phyloP scores from a whole-genome alignment of 2,329 filamentous ascomycete species.

The Fusarium sp. region DNA sequence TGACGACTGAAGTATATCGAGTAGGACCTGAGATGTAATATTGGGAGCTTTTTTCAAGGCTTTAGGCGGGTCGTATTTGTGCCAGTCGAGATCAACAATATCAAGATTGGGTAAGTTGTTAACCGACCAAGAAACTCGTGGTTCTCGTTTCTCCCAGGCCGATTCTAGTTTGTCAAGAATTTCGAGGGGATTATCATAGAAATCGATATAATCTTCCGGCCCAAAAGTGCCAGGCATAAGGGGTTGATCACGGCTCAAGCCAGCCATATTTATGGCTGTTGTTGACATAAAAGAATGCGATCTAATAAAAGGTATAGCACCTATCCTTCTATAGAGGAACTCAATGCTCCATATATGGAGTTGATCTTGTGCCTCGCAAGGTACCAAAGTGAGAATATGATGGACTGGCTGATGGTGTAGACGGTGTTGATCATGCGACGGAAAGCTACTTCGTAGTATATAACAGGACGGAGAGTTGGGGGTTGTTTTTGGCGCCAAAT shows the following conservation, averaged over 20 bases:
- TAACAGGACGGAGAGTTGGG: conserved; percentile 9
- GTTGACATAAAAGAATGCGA: not conserved
- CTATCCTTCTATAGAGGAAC: not conserved
- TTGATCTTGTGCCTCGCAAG: not conserved
- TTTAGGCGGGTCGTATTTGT: conserved; percentile 60
- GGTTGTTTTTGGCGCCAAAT: not conserved
- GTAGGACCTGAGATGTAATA: conserved; percentile 56
- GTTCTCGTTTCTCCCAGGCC: conserved; percentile 39
- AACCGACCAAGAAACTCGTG: conserved; percentile 35
- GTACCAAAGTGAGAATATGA: not conserved
- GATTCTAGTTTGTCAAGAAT: conserved; percentile 44
- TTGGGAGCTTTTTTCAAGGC: conserved; percentile 56
- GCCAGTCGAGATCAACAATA: conserved; percentile 58
- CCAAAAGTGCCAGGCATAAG: conserved; percentile 50
- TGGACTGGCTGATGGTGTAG: conserved; percentile 1
- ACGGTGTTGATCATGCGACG: conserved; percentile 22
- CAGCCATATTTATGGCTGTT: conserved; percentile 14
- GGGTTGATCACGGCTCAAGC: conserved; percentile 29
- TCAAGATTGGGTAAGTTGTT: conserved; percentile 46
- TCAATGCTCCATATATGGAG: not conserved
- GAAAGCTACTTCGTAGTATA: conserved; percentile 13
- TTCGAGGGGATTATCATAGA: conserved; percentile 49
- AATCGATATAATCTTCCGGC: conserved; percentile 50
- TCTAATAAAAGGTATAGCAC: not conserved
- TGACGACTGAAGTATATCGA: conserved; percentile 58